Conservation (phyloP, 768 basidiomycete species). For the Termitomyces sp. region DNA sequence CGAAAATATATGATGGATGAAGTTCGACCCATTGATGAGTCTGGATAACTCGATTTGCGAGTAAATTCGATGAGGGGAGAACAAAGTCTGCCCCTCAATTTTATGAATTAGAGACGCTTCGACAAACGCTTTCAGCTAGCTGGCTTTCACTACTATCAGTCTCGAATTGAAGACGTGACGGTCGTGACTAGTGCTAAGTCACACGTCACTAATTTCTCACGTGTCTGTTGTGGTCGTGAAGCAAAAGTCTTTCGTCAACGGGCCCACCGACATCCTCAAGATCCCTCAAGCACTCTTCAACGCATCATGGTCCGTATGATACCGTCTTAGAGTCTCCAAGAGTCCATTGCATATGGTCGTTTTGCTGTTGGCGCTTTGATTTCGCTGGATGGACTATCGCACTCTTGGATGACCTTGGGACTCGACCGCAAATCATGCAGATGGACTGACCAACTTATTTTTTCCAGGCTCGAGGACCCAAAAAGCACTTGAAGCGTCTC, state of each 20-base stretch:
- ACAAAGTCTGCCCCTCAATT: not conserved
- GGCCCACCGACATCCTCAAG: conserved; percentile 39
- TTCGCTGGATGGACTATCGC: conserved; percentile 33
- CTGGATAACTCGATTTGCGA: not conserved
- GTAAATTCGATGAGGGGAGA: no score
- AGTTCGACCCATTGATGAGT: no score
- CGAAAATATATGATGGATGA: no score
- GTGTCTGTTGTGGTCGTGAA: conserved; percentile 18
- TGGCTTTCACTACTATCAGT: no score
- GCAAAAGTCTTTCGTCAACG: conserved; percentile 36
- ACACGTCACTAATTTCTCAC: conserved; percentile 28
- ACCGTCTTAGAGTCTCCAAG: conserved; percentile 15
- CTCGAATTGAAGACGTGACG: not conserved
- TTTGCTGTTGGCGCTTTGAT: conserved; percentile 11
- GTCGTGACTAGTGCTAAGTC: not conserved
- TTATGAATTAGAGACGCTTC: not conserved
- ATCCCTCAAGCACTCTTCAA: conserved; percentile 34
- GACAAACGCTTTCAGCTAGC: no score
- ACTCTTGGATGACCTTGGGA: conserved; percentile 34
- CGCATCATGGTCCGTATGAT: conserved; percentile 43
- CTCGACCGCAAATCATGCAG: not conserved
- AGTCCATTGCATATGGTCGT: conserved; percentile 16
- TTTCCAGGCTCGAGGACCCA: conserved; percentile 91
- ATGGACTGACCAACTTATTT: conserved; percentile 21
- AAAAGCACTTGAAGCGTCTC: conserved; percentile 98